Base-by-base conservation (phyloP, 1,284 basidiomycete genomes). In the Puccinia polysora region DNA sequence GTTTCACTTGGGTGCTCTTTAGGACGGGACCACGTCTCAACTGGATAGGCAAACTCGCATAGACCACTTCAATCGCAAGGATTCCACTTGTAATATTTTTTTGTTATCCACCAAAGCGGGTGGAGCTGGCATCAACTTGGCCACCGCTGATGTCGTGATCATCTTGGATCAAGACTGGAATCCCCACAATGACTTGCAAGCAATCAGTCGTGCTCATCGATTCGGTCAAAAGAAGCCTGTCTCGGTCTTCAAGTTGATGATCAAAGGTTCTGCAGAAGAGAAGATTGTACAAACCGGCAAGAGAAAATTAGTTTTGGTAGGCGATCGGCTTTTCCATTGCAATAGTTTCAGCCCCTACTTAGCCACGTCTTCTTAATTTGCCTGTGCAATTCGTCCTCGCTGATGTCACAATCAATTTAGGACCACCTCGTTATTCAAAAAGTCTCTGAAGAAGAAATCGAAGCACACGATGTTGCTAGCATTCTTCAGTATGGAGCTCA, bases 101-200 rank as follows among this genome's bases (percentile, higher is more conserved):
- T 45, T 73, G 18, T 75, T 80, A 40, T 77, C 77, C 10, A 81
- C 80, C 3, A 73, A 77, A 55, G 79, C 79, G 25, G 82, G 82
- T 60, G 81, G 81, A 56, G 80, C 80, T 47, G 80, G 78, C 38
- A 77, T 78, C 73, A 84, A 82, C 71, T 77, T 82, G 6, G 81
- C 82, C 25, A 78, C 80, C 0, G 91, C 91, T 40, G 90, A 94
- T 77, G 92, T 90, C 1, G 93, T 97, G 55, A 92, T 97, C 73
- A 87, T 97, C 63, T 89, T 87, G 76, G 92, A 94, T 78, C 89
- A 90, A 0, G 93, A 97, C 81, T 97, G 93, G 81, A 97, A 97
- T 77, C 93, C 92, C 15, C 92, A 95, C 80, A 88, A 90, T 81
- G 89, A 79, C 70, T 75, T 81, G 72, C 81, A 81, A 73, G 81